Conservation (phyloP, 148 eudicot genomes). For the Vaccinium myrtillus region DNA sequence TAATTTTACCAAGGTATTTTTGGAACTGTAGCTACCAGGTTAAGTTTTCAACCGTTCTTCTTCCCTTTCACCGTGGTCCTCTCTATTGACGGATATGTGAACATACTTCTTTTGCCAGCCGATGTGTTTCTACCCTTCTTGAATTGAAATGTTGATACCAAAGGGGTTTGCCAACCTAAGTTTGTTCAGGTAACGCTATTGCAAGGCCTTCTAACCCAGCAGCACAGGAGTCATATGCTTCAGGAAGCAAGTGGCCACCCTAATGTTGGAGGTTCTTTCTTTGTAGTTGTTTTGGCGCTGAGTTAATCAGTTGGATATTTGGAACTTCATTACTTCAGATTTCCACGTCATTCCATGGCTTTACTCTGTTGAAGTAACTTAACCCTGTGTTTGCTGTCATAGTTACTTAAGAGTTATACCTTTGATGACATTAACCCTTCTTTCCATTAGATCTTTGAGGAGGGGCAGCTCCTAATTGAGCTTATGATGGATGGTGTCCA, state of each 20-base stretch:
- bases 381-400: background rate
- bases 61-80: no score
- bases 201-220: background rate
- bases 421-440: background rate
- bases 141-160: background rate
- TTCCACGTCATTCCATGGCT: background rate
- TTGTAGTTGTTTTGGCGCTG: background rate
- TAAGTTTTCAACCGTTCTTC: no score
- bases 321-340: no score
- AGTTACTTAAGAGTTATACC: background rate
- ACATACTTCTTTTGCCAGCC: no score
- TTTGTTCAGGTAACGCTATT: background rate
- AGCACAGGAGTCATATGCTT: background rate
- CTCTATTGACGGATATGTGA: no score
- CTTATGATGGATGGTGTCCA: background rate
- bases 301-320: no score
- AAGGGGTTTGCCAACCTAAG: background rate
- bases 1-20: no score
- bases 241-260: background rate
- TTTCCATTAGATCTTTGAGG: background rate
- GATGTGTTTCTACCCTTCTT: background rate
- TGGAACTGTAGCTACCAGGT: no score
- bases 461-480: background rate
- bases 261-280: background rate
- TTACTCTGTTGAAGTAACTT: background rate